Conservation (phyloP, 2,329 filamentous ascomycete species). For the Venturia pyrina region DNA sequence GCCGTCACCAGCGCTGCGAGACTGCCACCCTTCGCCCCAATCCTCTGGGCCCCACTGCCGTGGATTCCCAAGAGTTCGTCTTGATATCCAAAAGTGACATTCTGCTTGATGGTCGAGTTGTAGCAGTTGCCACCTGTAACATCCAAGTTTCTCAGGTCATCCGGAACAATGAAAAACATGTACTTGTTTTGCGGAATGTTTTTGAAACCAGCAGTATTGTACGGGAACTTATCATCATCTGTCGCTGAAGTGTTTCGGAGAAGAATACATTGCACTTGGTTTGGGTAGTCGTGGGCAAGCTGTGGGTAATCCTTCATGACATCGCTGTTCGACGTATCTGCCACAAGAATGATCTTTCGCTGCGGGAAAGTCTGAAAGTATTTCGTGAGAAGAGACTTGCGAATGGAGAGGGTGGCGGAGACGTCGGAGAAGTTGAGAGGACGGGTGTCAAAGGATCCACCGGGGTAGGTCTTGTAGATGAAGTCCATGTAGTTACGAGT, state of each 20-base stretch:
- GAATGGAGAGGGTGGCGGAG: constrained; percentile 60
- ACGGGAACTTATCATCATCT: constrained; percentile 62
- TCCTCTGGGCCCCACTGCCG: constrained; percentile 7
- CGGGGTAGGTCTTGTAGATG: constrained; percentile 69
- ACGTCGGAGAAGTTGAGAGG: constrained; percentile 73
- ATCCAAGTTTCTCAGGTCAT: constrained; percentile 58
- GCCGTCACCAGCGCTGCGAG: not conserved
- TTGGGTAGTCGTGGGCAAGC: constrained; percentile 55
- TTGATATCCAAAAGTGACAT: constrained; percentile 52
- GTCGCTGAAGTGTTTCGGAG: constrained; percentile 65
- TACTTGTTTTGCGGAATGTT: constrained; percentile 55
- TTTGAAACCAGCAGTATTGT: constrained; percentile 64
- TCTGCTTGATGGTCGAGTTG: constrained; percentile 55
- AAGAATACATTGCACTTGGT: constrained; percentile 68
- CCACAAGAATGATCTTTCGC: constrained; percentile 65
- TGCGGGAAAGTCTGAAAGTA: constrained; percentile 66
- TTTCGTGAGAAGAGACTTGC: constrained; percentile 58
- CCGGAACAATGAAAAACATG: constrained; percentile 69
- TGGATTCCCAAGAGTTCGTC: constrained; percentile 15
- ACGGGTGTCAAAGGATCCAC: constrained; percentile 67
- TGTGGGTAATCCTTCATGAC: constrained; percentile 57
- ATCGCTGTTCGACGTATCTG: constrained; percentile 67
- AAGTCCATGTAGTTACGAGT: constrained; percentile 71
- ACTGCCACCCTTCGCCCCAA: not conserved
- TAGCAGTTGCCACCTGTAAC: constrained; percentile 58